These are phyloP conservation scores for Litchi chinensis DNA, from an alignment of 345 rosid genomes.

Conservation along the genomic window DNA sequence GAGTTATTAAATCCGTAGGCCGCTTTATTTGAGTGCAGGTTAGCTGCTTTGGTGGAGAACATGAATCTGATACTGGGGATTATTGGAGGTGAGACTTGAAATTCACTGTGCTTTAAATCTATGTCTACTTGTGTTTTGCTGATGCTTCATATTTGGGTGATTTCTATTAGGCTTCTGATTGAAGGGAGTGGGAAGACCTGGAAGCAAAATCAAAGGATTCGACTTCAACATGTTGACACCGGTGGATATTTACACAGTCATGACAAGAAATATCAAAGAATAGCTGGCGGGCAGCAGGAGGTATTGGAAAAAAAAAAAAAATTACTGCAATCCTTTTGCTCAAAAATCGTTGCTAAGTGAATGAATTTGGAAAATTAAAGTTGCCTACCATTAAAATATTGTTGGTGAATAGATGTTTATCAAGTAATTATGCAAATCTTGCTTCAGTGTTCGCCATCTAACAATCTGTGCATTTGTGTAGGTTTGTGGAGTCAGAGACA, in stretches of 20 bases:
- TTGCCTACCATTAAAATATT: neutral
- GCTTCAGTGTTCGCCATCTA: neutral
- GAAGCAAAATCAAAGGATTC: conserved; percentile 89
- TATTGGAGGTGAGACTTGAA: conserved; percentile 72
- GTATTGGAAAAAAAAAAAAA: conserved; percentile 39
- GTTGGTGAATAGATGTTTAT: neutral
- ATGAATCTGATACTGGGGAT: conserved; percentile 95
- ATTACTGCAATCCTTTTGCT: neutral
- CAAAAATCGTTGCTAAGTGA: neutral
- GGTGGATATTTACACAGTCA: conserved; percentile 95
- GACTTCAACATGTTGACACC: conserved; percentile 96
- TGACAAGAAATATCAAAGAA: conserved; percentile 92
- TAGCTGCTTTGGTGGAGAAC: conserved; percentile 95
- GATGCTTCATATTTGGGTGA: conserved; percentile 17
- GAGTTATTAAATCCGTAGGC: neutral
- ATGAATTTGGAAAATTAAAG: neutral
- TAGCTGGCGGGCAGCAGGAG: conserved; percentile 99
- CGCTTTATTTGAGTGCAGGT: conserved; percentile 47
- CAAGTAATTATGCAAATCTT: neutral
- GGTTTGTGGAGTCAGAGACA: conserved; percentile 91
- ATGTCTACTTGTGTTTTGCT: neutral
- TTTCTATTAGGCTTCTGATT: conserved; percentile 60
- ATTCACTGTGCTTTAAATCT: conserved; percentile 9
- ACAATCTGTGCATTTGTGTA: conserved; percentile 25
- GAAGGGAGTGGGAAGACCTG: conserved; percentile 95